Evolutionary conservation across 1,139 yeast genomes (phyloP).

Genomic region (Lodderomyces elongisporus): DNA sequence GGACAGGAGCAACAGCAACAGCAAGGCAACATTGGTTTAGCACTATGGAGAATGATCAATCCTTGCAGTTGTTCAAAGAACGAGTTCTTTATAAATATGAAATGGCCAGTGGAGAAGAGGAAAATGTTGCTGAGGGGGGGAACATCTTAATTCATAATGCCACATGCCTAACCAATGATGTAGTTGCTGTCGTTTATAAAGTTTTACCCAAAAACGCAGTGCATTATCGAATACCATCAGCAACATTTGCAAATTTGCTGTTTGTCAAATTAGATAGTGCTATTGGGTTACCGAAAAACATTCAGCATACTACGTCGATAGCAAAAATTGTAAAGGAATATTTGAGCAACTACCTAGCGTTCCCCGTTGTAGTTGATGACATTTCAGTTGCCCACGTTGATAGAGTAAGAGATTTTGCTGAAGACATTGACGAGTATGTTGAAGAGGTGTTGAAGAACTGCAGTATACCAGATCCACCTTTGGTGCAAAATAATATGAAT

Average conservation of each 20-base stretch:
- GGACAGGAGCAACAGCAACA: too few relatives aligned
- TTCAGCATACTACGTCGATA: slow-evolving; percentile 10
- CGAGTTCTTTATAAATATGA: slow-evolving; percentile 25
- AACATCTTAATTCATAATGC: slow-evolving; percentile 24
- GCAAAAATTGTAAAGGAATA: slow-evolving; percentile 12
- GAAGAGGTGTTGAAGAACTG: slow-evolving; percentile 1
- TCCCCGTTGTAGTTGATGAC: slow-evolving; percentile 21
- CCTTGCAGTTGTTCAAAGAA: slow-evolving; percentile 17
- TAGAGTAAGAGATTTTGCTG: slow-evolving; percentile 16
- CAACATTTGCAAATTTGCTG: slow-evolving; percentile 21
- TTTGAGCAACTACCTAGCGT: slow-evolving; percentile 12
- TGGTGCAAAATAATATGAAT: not conserved
- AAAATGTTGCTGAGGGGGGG: slow-evolving; percentile 20
- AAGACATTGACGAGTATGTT: slow-evolving; percentile 17
- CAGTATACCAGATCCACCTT: not conserved
- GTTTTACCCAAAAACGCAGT: slow-evolving; percentile 26
- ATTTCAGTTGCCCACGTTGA: slow-evolving; percentile 12
- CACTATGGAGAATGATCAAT: slow-evolving; percentile 6
- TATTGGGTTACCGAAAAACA: slow-evolving; percentile 2
- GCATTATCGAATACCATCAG: slow-evolving; percentile 27
- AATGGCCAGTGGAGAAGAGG: slow-evolving; percentile 20
- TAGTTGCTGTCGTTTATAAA: slow-evolving; percentile 23
- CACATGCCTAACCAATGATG: slow-evolving; percentile 17
- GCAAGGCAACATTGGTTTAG: too few relatives aligned
- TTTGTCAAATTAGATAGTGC: slow-evolving; percentile 14